These are phyloP conservation scores for Mollisia scopiformis DNA, from an alignment of 2,329 filamentous ascomycete species.

Conservation along the genomic window DNA sequence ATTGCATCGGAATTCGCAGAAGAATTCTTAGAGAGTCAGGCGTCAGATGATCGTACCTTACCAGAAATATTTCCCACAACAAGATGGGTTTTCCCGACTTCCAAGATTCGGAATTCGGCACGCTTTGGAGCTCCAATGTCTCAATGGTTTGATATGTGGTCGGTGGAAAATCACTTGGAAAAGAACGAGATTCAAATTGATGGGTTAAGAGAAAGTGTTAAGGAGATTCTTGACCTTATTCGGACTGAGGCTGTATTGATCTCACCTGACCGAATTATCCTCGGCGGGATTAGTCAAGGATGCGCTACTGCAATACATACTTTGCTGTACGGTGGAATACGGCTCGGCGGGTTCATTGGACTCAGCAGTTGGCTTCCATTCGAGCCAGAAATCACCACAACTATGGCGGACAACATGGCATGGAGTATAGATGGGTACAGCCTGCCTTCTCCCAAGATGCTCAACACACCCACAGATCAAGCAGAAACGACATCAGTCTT, in stretches of 20 bases:
- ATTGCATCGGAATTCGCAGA: slow-evolving; percentile 40
- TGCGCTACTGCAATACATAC: neutral
- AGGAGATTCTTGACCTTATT: slow-evolving; percentile 34
- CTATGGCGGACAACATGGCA: neutral
- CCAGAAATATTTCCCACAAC: slow-evolving; percentile 20
- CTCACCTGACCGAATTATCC: neutral
- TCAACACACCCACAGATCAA: neutral
- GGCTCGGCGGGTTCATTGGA: neutral
- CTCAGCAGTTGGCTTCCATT: neutral
- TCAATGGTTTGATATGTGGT: slow-evolving; percentile 56
- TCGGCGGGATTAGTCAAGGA: neutral
- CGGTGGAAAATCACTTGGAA: slow-evolving; percentile 39
- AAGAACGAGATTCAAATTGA: slow-evolving; percentile 45
- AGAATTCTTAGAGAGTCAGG: slow-evolving; percentile 44
- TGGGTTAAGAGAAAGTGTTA: slow-evolving; percentile 45
- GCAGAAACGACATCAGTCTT: neutral
- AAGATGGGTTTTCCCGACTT: slow-evolving; percentile 25
- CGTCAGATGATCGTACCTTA: slow-evolving; percentile 23
- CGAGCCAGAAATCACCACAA: neutral
- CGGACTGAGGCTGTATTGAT: neutral
- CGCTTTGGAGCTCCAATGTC: slow-evolving; percentile 17
- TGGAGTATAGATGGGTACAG: neutral
- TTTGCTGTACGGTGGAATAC: neutral
- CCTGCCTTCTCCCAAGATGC: neutral
- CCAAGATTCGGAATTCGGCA: slow-evolving; percentile 33